phyloP scores from a whole-genome alignment of 805 yeast genomes.

The Pichia membranifaciens region DNA sequence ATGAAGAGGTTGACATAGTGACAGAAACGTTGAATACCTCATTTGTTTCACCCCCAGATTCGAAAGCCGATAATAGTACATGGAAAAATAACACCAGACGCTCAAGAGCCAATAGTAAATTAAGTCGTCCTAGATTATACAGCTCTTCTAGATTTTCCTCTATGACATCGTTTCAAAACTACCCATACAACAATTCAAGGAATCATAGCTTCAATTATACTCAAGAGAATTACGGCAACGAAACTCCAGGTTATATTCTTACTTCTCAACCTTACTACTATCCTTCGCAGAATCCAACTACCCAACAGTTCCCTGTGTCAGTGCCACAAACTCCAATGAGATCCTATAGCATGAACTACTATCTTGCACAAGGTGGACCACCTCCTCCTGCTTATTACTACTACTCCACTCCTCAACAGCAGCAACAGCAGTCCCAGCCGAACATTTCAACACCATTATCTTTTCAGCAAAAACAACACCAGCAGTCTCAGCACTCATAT shows the following conservation, averaged over 20 bases:
- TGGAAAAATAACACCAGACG: neutral
- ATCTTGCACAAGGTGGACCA: neutral
- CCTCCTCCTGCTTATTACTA: neutral
- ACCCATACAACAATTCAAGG: neutral
- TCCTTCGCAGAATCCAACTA: neutral
- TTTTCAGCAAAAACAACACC: neutral
- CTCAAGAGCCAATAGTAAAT: neutral
- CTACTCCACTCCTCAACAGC: neutral
- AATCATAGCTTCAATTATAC: neutral
- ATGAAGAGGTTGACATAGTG: slow-evolving; percentile 10
- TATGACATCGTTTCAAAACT: slow-evolving; percentile 2
- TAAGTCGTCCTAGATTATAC: neutral
- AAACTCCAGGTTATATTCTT: neutral
- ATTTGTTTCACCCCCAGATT: neutral
- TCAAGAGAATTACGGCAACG: neutral
- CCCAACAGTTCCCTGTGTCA: neutral
- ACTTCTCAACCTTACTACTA: slow-evolving; percentile 4
- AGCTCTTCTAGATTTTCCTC: slow-evolving; percentile 3
- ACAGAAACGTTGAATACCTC: slow-evolving; percentile 1
- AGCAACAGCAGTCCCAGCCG: neutral
- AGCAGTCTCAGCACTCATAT: neutral
- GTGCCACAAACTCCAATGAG: slow-evolving; percentile 3
- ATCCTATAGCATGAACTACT: neutral
- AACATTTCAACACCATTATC: neutral
- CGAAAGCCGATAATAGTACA: neutral